A percentile compares a stretch with the other conserved stretches of the same genome.
Conservation (phyloP, 371 early-diverging fungal genomes). For the Mortierella sp. region DNA sequence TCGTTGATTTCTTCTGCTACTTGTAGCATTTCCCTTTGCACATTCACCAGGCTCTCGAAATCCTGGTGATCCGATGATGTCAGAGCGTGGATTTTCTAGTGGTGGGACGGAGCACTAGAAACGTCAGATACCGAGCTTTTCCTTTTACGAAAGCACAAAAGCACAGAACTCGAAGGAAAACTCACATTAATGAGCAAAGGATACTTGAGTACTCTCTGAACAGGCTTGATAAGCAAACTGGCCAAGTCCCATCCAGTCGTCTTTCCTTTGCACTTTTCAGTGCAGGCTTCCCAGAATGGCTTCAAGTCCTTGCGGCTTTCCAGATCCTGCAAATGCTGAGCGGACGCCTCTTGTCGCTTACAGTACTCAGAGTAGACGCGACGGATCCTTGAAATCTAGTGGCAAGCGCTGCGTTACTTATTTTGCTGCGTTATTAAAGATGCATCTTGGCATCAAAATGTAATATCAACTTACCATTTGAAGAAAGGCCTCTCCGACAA, state of each 20-base stretch:
- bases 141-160: neutral
- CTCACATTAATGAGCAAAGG: slow-evolving; percentile 78
- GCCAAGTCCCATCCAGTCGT: slow-evolving; percentile 87
- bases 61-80: slow-evolving; percentile 74
- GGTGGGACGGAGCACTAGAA: neutral
- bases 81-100: slow-evolving; percentile 73
- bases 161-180: neutral
- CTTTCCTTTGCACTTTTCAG: slow-evolving; percentile 67
- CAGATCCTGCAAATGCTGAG: slow-evolving; percentile 71
- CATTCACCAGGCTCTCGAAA: slow-evolving; percentile 63
- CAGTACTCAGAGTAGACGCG: slow-evolving; percentile 81
- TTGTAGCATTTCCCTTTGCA: slow-evolving; percentile 63
- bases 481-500: slow-evolving; percentile 71
- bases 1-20: slow-evolving; percentile 89
- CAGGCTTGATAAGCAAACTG: slow-evolving; percentile 87
- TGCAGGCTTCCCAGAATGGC: slow-evolving; percentile 71
- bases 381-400: slow-evolving; percentile 67
- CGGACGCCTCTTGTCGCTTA: slow-evolving; percentile 79
- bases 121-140: neutral
- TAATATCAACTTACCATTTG: slow-evolving; percentile 61
- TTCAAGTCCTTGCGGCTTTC: slow-evolving; percentile 62
- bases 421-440: neutral
- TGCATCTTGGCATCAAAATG: neutral
- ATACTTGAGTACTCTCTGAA: slow-evolving; percentile 90
- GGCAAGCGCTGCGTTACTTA: neutral